phyloP scores from a whole-genome alignment of 352 stramenopile genomes.

The Hyaloperonospora brassicae region DNA sequence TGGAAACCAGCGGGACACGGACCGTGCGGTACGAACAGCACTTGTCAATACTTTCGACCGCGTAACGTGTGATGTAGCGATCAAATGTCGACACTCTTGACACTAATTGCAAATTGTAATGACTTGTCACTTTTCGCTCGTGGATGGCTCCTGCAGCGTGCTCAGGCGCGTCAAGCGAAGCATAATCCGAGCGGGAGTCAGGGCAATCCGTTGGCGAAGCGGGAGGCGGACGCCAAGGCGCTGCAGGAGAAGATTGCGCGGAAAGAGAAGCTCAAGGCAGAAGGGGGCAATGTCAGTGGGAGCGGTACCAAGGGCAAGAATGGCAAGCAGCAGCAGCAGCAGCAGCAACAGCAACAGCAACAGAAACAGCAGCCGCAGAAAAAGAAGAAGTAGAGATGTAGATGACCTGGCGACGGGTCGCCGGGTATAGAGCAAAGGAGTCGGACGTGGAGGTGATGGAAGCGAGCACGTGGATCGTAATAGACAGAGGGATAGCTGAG shows the following conservation, averaged over 20 bases:
- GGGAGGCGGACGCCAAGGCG: conserved; percentile 67
- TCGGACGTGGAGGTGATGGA: no score
- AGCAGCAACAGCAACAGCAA: no score
- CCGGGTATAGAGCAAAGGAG: no score
- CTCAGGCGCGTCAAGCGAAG: conserved; percentile 62
- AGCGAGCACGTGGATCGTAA: no score
- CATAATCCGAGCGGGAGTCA: conserved; percentile 29
- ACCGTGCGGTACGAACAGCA: conserved; percentile 66
- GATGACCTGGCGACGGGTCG: no score
- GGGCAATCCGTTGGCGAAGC: conserved; percentile 52
- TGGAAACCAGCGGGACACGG: conserved; percentile 73
- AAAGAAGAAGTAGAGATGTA: no score
- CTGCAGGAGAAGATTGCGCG: conserved; percentile 76
- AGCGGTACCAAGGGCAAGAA: conserved; percentile 34
- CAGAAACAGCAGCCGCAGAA: no score
- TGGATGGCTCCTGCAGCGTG: conserved; percentile 37
- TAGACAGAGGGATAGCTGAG: no score
- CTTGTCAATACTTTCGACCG: no score
- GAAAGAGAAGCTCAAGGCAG: conserved; percentile 58
- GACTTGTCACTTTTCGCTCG: background rate
- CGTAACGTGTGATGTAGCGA: no score
- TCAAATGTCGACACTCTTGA: no score
- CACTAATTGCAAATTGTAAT: background rate
- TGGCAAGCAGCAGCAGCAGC: conserved; percentile 23
- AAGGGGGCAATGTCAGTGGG: conserved; percentile 28